Conservation (phyloP, 1,284 basidiomycete species). For the Malassezia equina region DNA sequence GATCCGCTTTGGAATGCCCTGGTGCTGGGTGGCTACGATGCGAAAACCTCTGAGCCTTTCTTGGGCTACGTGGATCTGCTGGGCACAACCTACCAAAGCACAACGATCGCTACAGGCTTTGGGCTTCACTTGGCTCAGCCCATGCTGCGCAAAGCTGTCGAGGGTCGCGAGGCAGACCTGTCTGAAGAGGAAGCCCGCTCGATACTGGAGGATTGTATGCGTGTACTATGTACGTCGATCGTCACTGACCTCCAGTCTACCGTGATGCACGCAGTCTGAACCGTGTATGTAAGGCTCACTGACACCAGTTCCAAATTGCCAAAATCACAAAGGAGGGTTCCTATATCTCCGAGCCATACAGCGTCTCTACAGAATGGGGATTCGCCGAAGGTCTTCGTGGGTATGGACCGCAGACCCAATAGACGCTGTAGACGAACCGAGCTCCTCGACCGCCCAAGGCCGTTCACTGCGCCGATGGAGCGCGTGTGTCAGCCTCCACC, state of each 20-base stretch:
- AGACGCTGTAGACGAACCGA: background rate
- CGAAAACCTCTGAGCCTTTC: conserved; percentile 29
- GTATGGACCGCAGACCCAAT: conserved; percentile 47
- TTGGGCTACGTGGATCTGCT: conserved; percentile 91
- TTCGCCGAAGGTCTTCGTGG: conserved; percentile 87
- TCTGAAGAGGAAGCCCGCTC: conserved; percentile 69
- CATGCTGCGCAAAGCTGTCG: conserved; percentile 75
- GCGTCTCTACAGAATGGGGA: conserved; percentile 70
- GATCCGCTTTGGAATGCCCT: conserved; percentile 93
- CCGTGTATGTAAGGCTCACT: conserved; percentile 58
- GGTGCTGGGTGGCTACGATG: conserved; percentile 60
- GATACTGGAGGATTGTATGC: conserved; percentile 78
- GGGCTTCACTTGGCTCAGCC: conserved; percentile 92
- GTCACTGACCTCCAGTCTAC: conserved; percentile 54
- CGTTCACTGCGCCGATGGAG: background rate
- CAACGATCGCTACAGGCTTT: conserved; percentile 92
- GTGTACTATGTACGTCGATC: conserved; percentile 61
- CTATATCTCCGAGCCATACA: conserved; percentile 67
- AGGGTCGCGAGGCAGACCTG: conserved; percentile 65
- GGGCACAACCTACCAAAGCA: conserved; percentile 85
- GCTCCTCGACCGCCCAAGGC: background rate
- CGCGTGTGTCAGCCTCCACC: background rate
- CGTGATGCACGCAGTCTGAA: conserved; percentile 90
- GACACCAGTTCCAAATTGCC: conserved; percentile 77
- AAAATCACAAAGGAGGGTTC: conserved; percentile 71